These are phyloP conservation scores for Heliamphora pulchella DNA, from an alignment of 179 eudicot species.

Conservation along the genomic window DNA sequence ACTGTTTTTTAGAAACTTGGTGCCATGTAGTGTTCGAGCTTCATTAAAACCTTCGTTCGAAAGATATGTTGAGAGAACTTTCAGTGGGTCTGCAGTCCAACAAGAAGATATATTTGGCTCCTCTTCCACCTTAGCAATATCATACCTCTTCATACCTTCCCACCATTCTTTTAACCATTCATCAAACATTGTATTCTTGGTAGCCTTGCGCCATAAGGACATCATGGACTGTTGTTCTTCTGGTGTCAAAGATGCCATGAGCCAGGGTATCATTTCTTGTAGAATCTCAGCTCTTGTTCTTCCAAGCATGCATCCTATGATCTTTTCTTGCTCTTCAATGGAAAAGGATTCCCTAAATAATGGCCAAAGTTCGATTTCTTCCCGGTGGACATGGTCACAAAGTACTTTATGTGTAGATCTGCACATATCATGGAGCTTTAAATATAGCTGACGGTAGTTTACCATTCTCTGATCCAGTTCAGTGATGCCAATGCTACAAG, in stretches of 20 bases:
- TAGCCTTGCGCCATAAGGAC: slow-evolving; percentile 63
- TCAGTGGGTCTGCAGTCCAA: slow-evolving; percentile 33
- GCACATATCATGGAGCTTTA: slow-evolving; percentile 61
- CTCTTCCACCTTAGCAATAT: slow-evolving; percentile 32
- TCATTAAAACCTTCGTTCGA: slow-evolving; percentile 23
- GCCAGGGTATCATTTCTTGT: slow-evolving; percentile 84
- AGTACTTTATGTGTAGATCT: slow-evolving; percentile 54
- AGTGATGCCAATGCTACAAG: slow-evolving; percentile 19
- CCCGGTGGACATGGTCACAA: slow-evolving; percentile 65
- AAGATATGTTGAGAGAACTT: slow-evolving; percentile 36
- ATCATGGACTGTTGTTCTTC: slow-evolving; percentile 68
- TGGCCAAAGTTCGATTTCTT: slow-evolving; percentile 85
- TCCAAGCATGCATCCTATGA: slow-evolving; percentile 79
- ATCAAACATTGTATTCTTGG: slow-evolving; percentile 68
- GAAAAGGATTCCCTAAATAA: slow-evolving; percentile 62
- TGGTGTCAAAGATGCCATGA: slow-evolving; percentile 53
- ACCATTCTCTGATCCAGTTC: slow-evolving; percentile 21
- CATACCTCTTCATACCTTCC: slow-evolving; percentile 47
- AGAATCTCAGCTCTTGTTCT: slow-evolving; percentile 69
- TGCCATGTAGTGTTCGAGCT: slow-evolving; percentile 14
- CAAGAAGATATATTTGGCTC: slow-evolving; percentile 27
- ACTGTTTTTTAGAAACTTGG: slow-evolving; percentile 18
- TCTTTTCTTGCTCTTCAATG: slow-evolving; percentile 75
- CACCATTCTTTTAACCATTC: slow-evolving; percentile 96
- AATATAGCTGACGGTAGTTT: slow-evolving; percentile 43